Evolutionary conservation across 345 rosid genomes (phyloP).

Genomic region (Mangifera indica): DNA sequence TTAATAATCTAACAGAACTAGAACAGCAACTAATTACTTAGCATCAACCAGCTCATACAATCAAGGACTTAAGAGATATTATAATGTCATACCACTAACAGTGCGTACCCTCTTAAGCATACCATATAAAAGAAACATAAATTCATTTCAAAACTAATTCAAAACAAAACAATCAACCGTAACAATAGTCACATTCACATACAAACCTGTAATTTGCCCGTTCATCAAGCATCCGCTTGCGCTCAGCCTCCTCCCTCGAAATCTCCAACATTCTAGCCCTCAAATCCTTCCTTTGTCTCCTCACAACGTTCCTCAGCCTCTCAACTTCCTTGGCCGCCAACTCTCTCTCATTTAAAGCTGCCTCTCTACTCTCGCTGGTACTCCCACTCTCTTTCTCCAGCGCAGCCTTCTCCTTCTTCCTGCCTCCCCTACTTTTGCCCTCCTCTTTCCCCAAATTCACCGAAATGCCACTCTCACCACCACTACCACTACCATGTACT

Average conservation of each 20-base stretch:
- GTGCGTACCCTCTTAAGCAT: not conserved
- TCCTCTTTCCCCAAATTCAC: conserved; percentile 49
- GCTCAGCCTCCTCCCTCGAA: conserved; percentile 86
- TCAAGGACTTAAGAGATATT: not conserved
- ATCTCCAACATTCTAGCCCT: conserved; percentile 86
- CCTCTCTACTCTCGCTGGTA: conserved; percentile 57
- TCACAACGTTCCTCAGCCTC: conserved; percentile 67
- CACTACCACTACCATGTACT: conserved; percentile 55
- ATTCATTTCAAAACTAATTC: not conserved
- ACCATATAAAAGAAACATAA: not conserved
- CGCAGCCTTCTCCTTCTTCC: conserved; percentile 56
- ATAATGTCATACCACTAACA: not conserved
- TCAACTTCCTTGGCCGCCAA: conserved; percentile 73
- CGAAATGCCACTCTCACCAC: conserved; percentile 31
- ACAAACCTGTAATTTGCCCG: conserved; percentile 75
- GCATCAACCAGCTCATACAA: not conserved
- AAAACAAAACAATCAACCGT: not conserved
- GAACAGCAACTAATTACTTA: not conserved
- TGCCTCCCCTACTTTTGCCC: conserved; percentile 41
- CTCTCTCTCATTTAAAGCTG: conserved; percentile 67
- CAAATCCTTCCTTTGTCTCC: conserved; percentile 85
- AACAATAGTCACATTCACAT: not conserved
- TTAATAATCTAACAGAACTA: not conserved
- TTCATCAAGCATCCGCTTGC: conserved; percentile 92
- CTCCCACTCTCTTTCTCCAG: conserved; percentile 20